Percentiles rank a stretch among this genome's conserved stretches.
Conservation (phyloP, 73 alveolate species). For the Diophrys appendiculata region DNA sequence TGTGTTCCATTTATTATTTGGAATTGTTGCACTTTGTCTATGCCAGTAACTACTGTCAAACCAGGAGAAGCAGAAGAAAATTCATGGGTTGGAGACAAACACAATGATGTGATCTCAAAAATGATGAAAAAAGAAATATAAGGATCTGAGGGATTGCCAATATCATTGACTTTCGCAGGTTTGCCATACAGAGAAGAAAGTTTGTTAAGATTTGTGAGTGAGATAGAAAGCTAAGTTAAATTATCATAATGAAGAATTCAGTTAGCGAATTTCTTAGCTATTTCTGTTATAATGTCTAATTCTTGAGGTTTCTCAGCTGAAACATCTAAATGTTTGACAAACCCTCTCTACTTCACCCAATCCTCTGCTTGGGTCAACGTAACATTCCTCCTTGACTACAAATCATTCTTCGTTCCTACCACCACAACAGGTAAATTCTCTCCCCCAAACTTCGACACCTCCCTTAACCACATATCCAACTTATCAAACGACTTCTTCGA, state of each 20-base stretch:
- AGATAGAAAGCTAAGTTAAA: too few species aligned
- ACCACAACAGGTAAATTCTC: conserved; percentile 19
- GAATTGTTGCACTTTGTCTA: neutral
- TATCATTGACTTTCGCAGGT: neutral
- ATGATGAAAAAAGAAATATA: neutral
- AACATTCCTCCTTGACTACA: too few species aligned
- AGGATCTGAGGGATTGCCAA: neutral
- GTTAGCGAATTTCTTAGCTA: too few species aligned
- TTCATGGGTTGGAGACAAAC: neutral
- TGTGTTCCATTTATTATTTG: neutral
- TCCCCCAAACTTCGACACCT: conserved; percentile 50
- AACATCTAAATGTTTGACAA: too few species aligned
- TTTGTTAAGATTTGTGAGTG: neutral
- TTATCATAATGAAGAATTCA: too few species aligned
- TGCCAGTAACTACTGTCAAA: neutral
- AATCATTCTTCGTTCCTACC: neutral
- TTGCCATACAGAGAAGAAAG: neutral
- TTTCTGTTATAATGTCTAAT: too few species aligned
- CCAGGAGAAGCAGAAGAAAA: neutral
- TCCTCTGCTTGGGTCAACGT: too few species aligned
- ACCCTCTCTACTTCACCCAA: too few species aligned
- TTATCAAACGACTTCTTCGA: conserved; percentile 59
- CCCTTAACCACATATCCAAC: conserved; percentile 70
- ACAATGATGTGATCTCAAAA: neutral
- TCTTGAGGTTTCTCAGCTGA: too few species aligned